Evolutionary conservation across 2,329 filamentous ascomycete species (phyloP).

Genomic region (Exophiala sp.): DNA sequence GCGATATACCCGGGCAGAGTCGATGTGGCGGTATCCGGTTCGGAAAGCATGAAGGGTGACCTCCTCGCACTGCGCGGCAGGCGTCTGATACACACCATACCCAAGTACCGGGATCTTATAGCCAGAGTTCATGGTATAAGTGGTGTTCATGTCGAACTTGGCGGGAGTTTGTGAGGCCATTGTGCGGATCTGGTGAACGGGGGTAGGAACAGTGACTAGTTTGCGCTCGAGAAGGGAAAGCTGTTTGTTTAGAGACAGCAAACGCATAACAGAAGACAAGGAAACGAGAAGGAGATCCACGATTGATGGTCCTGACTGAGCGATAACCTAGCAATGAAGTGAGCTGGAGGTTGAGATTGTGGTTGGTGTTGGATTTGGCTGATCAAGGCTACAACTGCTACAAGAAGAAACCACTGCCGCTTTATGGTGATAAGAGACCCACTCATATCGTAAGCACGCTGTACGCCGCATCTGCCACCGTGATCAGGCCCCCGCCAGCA

Average conservation of each 20-base stretch:
- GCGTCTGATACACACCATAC: constrained; percentile 43
- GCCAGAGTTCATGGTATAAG: constrained; percentile 38
- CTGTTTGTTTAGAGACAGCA: neutral
- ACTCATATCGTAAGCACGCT: too few relatives aligned
- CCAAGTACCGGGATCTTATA: constrained; percentile 38
- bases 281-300: too few relatives aligned
- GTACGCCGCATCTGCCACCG: too few relatives aligned
- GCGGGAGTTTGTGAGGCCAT: constrained; percentile 17
- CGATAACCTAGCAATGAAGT: too few relatives aligned
- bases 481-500: too few relatives aligned
- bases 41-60: constrained; percentile 54
- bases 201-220: neutral
- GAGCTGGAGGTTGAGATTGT: too few relatives aligned
- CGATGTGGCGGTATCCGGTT: constrained; percentile 55
- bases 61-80: constrained; percentile 51
- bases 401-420: too few relatives aligned
- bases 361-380: too few relatives aligned
- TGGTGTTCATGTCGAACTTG: constrained; percentile 30
- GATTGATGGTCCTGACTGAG: too few relatives aligned
- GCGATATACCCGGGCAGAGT: constrained; percentile 53
- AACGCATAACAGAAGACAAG: neutral
- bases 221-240: neutral
- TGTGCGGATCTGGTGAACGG: constrained; percentile 4
- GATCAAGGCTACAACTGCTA: too few relatives aligned
- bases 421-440: too few relatives aligned